Percentiles rank a stretch among this genome's conserved stretches.
These are phyloP conservation scores for Leucocoprinus leucothites DNA, from an alignment of 768 basidiomycete species.

Conservation along the genomic window DNA sequence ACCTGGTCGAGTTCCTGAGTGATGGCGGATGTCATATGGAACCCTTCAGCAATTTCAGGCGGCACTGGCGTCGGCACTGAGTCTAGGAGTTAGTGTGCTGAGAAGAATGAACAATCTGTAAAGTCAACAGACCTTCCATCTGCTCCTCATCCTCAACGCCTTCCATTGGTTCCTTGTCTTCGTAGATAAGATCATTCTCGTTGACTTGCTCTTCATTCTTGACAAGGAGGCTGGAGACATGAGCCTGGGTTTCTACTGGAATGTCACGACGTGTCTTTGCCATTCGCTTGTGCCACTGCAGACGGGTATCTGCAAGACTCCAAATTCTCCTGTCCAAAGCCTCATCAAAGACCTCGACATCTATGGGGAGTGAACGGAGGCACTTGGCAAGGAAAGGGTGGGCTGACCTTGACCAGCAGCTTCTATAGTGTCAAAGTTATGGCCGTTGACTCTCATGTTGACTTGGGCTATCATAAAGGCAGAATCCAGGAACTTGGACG, in stretches of 20 bases:
- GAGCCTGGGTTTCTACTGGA: slow-evolving; percentile 50
- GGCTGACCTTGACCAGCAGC: slow-evolving; percentile 50
- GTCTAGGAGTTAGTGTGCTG: not conserved
- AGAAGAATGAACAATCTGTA: too few relatives aligned
- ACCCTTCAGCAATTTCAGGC: slow-evolving; percentile 9
- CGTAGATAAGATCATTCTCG: slow-evolving; percentile 17
- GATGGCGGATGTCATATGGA: slow-evolving; percentile 13
- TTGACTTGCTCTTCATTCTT: slow-evolving; percentile 29
- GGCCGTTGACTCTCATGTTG: slow-evolving; percentile 80
- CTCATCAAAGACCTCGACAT: slow-evolving; percentile 83
- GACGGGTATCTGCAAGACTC: slow-evolving; percentile 70
- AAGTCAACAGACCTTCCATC: too few relatives aligned
- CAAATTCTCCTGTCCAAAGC: slow-evolving; percentile 79
- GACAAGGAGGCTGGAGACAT: slow-evolving; percentile 27
- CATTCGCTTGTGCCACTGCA: slow-evolving; percentile 73
- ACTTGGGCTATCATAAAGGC: slow-evolving; percentile 61
- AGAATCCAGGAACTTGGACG: slow-evolving; percentile 53
- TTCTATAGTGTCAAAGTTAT: slow-evolving; percentile 64
- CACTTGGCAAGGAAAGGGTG: not conserved
- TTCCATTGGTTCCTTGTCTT: slow-evolving; percentile 19
- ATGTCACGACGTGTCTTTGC: slow-evolving; percentile 62
- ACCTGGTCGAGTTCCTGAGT: slow-evolving; percentile 17
- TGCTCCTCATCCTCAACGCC: too few relatives aligned
- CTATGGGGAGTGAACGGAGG: slow-evolving; percentile 26
- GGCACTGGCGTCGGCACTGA: not conserved